Base-by-base conservation (phyloP, 176 grass and related monocot species). In the Saccharum spontaneum region DNA sequence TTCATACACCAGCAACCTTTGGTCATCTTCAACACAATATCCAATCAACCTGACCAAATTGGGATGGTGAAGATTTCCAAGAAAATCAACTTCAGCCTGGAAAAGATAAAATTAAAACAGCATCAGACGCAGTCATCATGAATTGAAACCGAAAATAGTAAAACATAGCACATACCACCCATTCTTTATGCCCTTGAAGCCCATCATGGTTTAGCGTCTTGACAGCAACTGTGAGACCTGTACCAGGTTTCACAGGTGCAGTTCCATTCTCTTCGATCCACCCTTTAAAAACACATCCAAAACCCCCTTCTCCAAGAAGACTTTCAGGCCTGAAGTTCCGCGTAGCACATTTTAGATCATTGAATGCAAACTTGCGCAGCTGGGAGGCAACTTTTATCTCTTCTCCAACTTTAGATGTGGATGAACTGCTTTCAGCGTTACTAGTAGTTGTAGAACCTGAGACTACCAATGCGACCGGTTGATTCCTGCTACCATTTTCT, bases 201-300 rank as follows among this genome's bases (percentile, higher is more conserved):
- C 93, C 93, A 45, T 95, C 93, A 87, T 95, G 93, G 72, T 95
- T 95, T 81, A 95, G 88, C 5, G 93, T 95, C 80, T 95, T 95
- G n/a, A 95, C 93, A 82, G 93, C 93, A 87, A 95, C 93, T 79
- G 93, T 95, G 84, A 95, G 90, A 48, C 93, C 93, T 80, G 93
- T 95, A 79, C 93, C 93, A 54, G 93, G 93, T 72, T 95, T 95
- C 72, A 95, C 88, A 59, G 93, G 93, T 12, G 93, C 90, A 78
- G 90, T 95, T 82, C 93, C 93, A 15, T 95, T 95, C 86, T 95
- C 93, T 81, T 95, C 90, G 23, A 95, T 90, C 93, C 93, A 95
- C 22, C 93, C 93, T 89, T 95, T 95, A 75, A 95, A 95, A 82
- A 95, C 93, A 92, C 93, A 95, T 77, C 93, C 93, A 87, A 95